Evolutionary conservation across 495 filamentous ascomycete genomes (phyloP).

Genomic region (Aspergillus saccharolyticus): DNA sequence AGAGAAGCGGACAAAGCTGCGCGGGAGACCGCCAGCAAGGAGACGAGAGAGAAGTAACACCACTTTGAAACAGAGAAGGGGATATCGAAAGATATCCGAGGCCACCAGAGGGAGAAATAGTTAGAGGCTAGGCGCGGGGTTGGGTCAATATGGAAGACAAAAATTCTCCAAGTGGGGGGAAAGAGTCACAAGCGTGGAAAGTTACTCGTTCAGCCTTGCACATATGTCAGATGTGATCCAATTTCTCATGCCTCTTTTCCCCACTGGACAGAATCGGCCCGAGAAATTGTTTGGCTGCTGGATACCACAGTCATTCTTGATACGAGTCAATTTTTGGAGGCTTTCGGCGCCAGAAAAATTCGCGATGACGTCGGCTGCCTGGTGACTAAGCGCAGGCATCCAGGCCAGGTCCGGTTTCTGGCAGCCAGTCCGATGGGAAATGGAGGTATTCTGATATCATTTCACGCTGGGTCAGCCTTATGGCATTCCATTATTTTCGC

Average conservation of each 20-base stretch:
- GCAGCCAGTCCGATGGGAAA: background rate
- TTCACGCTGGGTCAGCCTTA: background rate
- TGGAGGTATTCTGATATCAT: background rate
- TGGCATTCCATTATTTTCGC: background rate
- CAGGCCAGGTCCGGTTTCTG: background rate
- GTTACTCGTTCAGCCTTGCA: constrained; percentile 1
- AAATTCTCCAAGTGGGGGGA: constrained; percentile 1
- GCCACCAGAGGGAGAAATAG: background rate
- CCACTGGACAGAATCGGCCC: background rate
- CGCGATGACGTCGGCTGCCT: constrained; percentile 20
- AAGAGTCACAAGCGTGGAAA: background rate
- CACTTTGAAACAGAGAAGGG: constrained; percentile 23
- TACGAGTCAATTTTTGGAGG: constrained; percentile 2
- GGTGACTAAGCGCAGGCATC: constrained; percentile 21
- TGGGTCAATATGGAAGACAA: constrained; percentile 5
- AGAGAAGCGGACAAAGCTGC: constrained; percentile 25
- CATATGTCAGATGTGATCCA: background rate
- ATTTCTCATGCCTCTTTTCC: background rate
- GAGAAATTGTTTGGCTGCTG: background rate
- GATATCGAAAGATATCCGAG: constrained; percentile 6
- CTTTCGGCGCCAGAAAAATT: constrained; percentile 17
- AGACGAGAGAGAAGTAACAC: constrained; percentile 23
- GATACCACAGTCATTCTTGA: background rate
- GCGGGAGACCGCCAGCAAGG: constrained; percentile 32
- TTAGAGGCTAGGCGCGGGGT: constrained; percentile 6